Conservation (phyloP, 129 eudicot genomes). For the Ambrosia trifida region DNA sequence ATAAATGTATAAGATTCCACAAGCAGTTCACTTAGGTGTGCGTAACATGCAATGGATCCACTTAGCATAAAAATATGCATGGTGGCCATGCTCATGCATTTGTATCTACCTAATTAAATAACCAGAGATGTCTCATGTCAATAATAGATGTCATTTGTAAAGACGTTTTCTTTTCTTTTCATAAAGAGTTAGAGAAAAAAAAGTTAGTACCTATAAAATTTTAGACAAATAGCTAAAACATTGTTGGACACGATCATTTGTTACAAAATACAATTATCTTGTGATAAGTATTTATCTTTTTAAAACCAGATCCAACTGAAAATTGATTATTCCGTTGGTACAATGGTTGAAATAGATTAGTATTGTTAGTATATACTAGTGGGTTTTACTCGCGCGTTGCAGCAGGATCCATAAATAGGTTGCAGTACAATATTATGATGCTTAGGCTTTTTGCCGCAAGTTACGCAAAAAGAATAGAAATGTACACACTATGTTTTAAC, state of each 20-base stretch:
- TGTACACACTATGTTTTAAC: too few relatives aligned
- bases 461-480: too few relatives aligned
- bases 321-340: too few relatives aligned
- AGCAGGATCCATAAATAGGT: too few relatives aligned
- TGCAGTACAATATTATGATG: too few relatives aligned
- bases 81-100: constrained; percentile 23
- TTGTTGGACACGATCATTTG: background rate
- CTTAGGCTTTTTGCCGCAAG: too few relatives aligned
- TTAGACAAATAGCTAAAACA: background rate
- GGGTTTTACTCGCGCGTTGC: too few relatives aligned
- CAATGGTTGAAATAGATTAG: too few relatives aligned
- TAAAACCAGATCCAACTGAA: too few relatives aligned
- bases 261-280: background rate
- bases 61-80: constrained; percentile 31
- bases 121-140: background rate
- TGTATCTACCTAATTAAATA: constrained; percentile 17
- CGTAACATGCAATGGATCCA: constrained; percentile 31
- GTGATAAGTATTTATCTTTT: background rate
- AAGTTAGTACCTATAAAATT: background rate
- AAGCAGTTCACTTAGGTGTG: constrained; percentile 28
- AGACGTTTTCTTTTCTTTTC: background rate
- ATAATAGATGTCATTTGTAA: background rate
- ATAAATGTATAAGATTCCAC: constrained; percentile 16
- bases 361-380: too few relatives aligned
- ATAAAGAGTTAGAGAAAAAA: background rate